Evolutionary conservation across 148 eudicot species (phyloP).

Genomic region (Chenopodium berlandieri): DNA sequence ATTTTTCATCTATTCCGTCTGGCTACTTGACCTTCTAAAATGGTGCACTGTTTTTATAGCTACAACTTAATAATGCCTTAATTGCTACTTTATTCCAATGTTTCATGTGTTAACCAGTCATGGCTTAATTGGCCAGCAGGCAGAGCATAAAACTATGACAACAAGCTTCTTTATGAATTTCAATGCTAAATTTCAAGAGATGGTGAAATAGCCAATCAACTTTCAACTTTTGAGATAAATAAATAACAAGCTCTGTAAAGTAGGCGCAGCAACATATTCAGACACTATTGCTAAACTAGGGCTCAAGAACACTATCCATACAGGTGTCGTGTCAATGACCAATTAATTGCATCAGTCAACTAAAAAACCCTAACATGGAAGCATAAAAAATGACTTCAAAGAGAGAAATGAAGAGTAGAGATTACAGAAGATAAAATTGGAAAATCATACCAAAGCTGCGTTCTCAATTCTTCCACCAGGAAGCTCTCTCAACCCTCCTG

Average conservation of each 20-base stretch:
- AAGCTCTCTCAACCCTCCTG: conserved; percentile 79
- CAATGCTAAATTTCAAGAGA: not conserved
- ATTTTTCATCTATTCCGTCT: not conserved
- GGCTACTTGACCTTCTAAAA: not conserved
- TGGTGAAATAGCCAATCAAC: not conserved
- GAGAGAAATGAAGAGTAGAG: not conserved
- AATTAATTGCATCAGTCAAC: no score
- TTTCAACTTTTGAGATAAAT: not conserved
- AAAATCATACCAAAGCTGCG: conserved; percentile 75
- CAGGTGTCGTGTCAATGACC: no score
- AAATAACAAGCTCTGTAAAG: not conserved
- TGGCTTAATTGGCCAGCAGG: not conserved
- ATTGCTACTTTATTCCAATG: not conserved
- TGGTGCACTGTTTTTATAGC: not conserved
- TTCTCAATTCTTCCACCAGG: conserved; percentile 70
- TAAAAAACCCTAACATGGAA: not conserved
- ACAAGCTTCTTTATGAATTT: not conserved
- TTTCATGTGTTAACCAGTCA: not conserved
- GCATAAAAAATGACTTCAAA: not conserved
- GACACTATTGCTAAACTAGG: not conserved
- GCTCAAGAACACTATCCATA: not conserved
- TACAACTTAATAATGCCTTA: not conserved
- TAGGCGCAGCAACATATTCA: not conserved
- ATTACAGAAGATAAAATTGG: conserved; percentile 1
- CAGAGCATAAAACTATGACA: not conserved